Evolutionary conservation across 805 yeast genomes (phyloP).

Genomic region (Phaffomyces antillensis): DNA sequence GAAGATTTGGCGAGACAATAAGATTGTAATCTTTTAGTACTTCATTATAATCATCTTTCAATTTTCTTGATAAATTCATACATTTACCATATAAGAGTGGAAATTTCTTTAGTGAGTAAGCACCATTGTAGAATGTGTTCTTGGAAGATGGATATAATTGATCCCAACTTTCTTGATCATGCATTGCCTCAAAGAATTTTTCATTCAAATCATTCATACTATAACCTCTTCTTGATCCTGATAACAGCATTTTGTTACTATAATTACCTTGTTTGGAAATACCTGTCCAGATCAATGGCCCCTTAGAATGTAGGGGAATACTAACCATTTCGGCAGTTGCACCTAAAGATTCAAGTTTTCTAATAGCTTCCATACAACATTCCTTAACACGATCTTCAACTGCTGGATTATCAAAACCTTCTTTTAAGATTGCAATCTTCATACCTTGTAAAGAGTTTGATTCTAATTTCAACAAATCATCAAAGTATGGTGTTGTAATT

Average conservation of each 20-base stretch:
- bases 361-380: conserved; percentile 1
- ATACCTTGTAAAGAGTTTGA: not conserved
- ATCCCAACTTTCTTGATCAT: conserved; percentile 2
- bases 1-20: conserved; percentile 1
- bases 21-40: not conserved
- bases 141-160: conserved; percentile 2
- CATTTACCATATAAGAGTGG: conserved; percentile 3
- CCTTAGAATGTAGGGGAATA: conserved; percentile 17
- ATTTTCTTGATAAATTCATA: conserved; percentile 1
- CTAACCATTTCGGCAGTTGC: not conserved
- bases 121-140: conserved; percentile 2
- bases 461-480: not conserved
- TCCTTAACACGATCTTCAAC: conserved; percentile 1
- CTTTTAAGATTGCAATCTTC: conserved; percentile 2
- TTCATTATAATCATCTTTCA: conserved; percentile 1
- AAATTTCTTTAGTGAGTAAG: conserved; percentile 1
- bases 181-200: not conserved
- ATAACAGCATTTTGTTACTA: not conserved
- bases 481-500: not conserved
- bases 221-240: conserved; percentile 1
- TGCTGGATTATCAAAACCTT: conserved; percentile 2
- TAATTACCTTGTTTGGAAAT: conserved; percentile 23
- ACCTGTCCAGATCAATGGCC: conserved; percentile 33
- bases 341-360: not conserved
- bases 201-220: conserved; percentile 3